Evolutionary conservation across 2,329 filamentous ascomycete genomes (phyloP).

Genomic region (Ophiosphaerella korrae): DNA sequence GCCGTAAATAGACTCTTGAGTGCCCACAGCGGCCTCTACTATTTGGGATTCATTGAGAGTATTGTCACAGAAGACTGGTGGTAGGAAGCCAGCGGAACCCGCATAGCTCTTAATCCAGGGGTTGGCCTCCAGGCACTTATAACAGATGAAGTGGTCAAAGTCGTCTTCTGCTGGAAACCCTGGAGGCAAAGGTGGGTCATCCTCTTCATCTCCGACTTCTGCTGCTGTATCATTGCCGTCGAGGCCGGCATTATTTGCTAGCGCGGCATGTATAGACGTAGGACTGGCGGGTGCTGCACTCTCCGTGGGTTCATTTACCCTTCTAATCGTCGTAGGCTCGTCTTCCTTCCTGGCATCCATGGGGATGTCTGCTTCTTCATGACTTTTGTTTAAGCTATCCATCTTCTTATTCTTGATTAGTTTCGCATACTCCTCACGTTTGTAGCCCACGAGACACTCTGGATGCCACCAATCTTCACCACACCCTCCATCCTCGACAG

Average conservation of each 20-base stretch:
- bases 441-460: constrained; percentile 83
- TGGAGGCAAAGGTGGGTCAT: constrained; percentile 71
- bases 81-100: constrained; percentile 77
- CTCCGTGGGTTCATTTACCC: constrained; percentile 13
- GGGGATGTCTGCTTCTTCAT: constrained; percentile 14
- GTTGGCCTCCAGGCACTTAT: constrained; percentile 85
- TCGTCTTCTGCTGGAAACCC: constrained; percentile 88
- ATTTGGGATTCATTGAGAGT: constrained; percentile 18
- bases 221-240: constrained; percentile 44
- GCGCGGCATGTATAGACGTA: constrained; percentile 24
- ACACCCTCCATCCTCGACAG: constrained; percentile 80
- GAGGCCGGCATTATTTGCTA: constrained; percentile 23
- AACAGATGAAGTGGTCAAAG: constrained; percentile 91
- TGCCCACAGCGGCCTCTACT: constrained; percentile 2
- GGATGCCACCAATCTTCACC: constrained; percentile 99
- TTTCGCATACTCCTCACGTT: constrained; percentile 71
- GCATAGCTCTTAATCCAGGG: constrained; percentile 94
- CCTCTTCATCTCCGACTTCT: constrained; percentile 62
- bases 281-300: constrained; percentile 13
- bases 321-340: constrained; percentile 7
- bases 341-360: constrained; percentile 1
- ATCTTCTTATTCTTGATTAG: constrained; percentile 31
- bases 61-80: constrained; percentile 65
- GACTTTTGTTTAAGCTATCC: constrained; percentile 10
- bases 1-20: constrained; percentile 25